Evolutionary conservation across 306 rosid species (phyloP), one percentile per base, ranked within the genome.

Genomic region (Vigna mungo): DNA sequence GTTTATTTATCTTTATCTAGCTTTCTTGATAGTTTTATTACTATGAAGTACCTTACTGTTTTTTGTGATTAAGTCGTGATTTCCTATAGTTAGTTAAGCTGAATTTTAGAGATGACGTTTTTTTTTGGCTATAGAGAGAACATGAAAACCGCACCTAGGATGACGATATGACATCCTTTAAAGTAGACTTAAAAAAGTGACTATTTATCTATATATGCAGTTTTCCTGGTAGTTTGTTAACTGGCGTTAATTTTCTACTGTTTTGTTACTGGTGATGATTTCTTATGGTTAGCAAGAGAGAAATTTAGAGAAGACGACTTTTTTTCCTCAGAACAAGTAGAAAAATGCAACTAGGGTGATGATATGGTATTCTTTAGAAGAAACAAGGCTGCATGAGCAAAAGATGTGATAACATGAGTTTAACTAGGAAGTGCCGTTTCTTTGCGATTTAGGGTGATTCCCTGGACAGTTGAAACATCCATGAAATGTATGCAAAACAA

Each of bases 371-470:
- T 44, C 52, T 72, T 7, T 0, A 2, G 6, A 46, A 55, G 23
- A 12, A 34, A 30, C 7, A 11, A 18, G 23, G 30, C 52, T 43
- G 7, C 9, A 65, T 43, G 6, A 7, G 21, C 53, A 6, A 63
- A 80, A 9, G 6, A 20, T 7, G 37, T 37, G 65, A 71, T 15
- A 78, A 79, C 41, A 53, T 15, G 21, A 18, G 37, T 71, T 7
- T 59, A 9, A 14, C 17, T 20, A 36, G 9, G 56, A 32, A 7
- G 12, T 17, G 3, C 25, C 41, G 15, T 68, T 27, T 20, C 44
- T 58, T 16, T 32, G 71, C 7, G 2, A 41, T 51, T 55, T 34
- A 46, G 64, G 23, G 17, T 25, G 30, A 4, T 60, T 18, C 72
- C 66, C 17, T 62, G 62, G 14, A 43, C 13, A 11, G 15, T 9